Evolutionary conservation across 202 grass and related monocot genomes (phyloP).

Genomic region (Setaria viridis): DNA sequence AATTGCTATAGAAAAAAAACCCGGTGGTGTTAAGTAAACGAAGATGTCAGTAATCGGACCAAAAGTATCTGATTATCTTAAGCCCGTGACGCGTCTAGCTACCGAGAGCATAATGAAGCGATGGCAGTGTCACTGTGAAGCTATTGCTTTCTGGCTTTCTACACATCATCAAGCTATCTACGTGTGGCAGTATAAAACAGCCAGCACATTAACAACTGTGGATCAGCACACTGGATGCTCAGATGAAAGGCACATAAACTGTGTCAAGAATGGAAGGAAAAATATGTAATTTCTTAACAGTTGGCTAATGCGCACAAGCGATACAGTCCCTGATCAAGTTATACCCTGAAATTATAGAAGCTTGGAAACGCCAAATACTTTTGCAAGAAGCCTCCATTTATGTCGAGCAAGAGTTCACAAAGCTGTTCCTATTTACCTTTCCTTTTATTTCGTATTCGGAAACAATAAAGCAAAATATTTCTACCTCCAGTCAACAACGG

Average conservation of each 20-base stretch:
- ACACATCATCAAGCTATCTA: too few species aligned
- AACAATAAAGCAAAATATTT: neutral
- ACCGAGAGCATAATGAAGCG: neutral
- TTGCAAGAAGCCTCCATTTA: neutral
- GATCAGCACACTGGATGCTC: neutral
- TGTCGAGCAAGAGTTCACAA: neutral
- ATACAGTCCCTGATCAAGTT: too few species aligned
- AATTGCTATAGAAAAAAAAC: too few species aligned
- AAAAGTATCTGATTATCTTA: too few species aligned
- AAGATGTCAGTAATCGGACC: too few species aligned
- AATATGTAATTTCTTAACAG: neutral
- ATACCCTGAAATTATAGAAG: neutral
- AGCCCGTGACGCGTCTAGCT: too few species aligned
- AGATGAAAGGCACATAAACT: neutral
- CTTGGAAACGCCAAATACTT: neutral
- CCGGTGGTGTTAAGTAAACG: too few species aligned
- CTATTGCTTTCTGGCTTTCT: too few species aligned
- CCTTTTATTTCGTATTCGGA: neutral
- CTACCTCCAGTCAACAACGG: too few species aligned
- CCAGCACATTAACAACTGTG: neutral
- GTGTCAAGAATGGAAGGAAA: neutral
- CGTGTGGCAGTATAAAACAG: neutral
- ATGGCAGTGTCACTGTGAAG: too few species aligned
- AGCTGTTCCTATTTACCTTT: neutral
- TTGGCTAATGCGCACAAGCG: too few species aligned